These are phyloP conservation scores for Gossypium australe DNA, from an alignment of 345 rosid species.

Conservation along the genomic window DNA sequence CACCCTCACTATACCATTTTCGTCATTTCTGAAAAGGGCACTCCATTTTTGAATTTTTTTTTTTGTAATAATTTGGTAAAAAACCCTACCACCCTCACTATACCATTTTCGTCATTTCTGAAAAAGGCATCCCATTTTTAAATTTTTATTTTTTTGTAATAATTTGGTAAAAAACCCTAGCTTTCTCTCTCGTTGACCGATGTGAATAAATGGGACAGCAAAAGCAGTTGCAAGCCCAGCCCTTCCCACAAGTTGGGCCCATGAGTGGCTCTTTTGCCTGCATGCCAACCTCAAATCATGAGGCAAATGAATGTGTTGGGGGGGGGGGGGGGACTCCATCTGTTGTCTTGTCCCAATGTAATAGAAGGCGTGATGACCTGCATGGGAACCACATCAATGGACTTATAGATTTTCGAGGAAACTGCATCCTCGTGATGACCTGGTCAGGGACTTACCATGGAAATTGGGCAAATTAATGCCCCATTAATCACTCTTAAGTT, in stretches of 20 bases:
- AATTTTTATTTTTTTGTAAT: too few species aligned
- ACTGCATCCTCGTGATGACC: too few species aligned
- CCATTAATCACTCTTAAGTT: not conserved
- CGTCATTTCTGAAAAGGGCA: too few species aligned
- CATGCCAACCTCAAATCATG: conserved; percentile 28
- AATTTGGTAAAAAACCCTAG: too few species aligned
- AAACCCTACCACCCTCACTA: too few species aligned
- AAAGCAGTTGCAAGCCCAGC: not conserved
- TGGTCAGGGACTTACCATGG: not conserved
- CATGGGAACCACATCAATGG: not conserved
- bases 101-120: too few species aligned
- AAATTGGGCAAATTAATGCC: not conserved
- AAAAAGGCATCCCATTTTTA: too few species aligned
- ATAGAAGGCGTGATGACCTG: not conserved
- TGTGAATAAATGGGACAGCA: not conserved
- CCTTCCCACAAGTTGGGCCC: conserved; percentile 17
- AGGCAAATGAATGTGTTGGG: conserved; percentile 5
- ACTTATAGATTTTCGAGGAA: not conserved
- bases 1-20: too few species aligned
- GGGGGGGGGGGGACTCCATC: not conserved
- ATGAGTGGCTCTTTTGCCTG: conserved; percentile 15
- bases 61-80: too few species aligned
- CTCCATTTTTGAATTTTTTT: too few species aligned
- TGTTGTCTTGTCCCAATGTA: not conserved
- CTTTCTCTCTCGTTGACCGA: conserved; percentile 40